A percentile compares a stretch with the other conserved stretches of the same genome.
phyloP scores from a whole-genome alignment of 2,329 filamentous ascomycete species.

The Aureobasidium mangrovei region DNA sequence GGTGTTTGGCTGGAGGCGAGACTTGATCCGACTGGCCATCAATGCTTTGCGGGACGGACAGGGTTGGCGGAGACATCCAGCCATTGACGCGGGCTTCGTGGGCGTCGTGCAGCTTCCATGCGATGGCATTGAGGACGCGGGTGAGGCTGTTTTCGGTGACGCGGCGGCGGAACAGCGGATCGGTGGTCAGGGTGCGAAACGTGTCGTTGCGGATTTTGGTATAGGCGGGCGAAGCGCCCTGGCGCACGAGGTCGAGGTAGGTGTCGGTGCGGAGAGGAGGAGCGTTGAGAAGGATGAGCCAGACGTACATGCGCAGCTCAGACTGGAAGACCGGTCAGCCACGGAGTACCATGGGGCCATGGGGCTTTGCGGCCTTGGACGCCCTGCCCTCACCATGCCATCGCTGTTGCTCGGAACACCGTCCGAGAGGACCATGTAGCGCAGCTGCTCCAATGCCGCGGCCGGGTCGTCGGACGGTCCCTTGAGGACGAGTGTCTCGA shows the following conservation, averaged over 20 bases:
- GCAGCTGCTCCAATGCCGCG: constrained; percentile 59
- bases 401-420: constrained; percentile 70
- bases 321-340: constrained; percentile 49
- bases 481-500: constrained; percentile 72
- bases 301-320: constrained; percentile 85
- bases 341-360: neutral
- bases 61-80: constrained; percentile 41
- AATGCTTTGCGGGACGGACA: constrained; percentile 41
- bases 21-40: constrained; percentile 41
- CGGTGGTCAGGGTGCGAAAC: constrained; percentile 90
- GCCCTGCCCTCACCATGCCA: constrained; percentile 57
- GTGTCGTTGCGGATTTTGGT: constrained; percentile 98
- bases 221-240: constrained; percentile 88
- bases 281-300: constrained; percentile 87
- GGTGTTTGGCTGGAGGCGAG: constrained; percentile 26
- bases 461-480: constrained; percentile 65
- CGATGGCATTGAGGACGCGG: constrained; percentile 85
- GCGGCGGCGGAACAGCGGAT: constrained; percentile 90
- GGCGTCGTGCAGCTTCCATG: constrained; percentile 84
- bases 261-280: constrained; percentile 75
- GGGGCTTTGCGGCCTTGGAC: neutral
- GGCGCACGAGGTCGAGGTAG: constrained; percentile 84
- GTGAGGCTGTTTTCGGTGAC: constrained; percentile 95
- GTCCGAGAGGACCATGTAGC: constrained; percentile 65
- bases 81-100: constrained; percentile 49